These are phyloP conservation scores for Komagataella pastoris DNA, from an alignment of 805 yeast genomes.

Conservation along the genomic window DNA sequence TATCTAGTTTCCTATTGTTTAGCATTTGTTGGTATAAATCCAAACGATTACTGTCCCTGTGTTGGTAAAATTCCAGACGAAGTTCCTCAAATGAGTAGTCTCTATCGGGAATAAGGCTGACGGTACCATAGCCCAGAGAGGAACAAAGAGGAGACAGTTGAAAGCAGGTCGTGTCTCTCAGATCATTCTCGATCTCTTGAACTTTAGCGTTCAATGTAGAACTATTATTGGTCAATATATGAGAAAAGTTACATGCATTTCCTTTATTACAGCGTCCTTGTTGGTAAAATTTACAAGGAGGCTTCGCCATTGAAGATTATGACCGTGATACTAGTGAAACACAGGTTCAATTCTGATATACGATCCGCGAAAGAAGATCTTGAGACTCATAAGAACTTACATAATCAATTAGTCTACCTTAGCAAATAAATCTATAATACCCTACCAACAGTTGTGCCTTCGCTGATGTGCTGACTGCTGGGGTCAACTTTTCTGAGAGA, in stretches of 20 bases:
- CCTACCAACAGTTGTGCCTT: conserved; percentile 34
- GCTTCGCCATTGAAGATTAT: not conserved
- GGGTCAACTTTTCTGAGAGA: conserved; percentile 37
- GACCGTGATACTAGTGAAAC: not conserved
- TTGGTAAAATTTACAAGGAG: not conserved
- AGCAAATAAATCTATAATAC: conserved; percentile 18
- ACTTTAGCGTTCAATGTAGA: not conserved
- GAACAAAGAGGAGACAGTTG: not conserved
- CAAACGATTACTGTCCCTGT: not conserved
- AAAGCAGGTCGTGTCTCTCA: not conserved
- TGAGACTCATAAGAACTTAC: not conserved
- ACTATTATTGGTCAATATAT: not conserved
- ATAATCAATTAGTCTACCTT: not conserved
- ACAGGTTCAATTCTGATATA: not conserved
- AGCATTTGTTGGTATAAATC: not conserved
- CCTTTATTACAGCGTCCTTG: not conserved
- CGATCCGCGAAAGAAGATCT: not conserved
- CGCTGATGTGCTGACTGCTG: conserved; percentile 29
- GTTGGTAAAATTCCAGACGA: not conserved
- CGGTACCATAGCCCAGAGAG: not conserved
- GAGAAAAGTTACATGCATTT: not conserved
- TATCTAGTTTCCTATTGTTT: not conserved
- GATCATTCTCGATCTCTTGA: not conserved
- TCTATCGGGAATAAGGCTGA: not conserved
- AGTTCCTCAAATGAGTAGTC: not conserved